A percentile compares a stretch with the other conserved stretches of the same genome.
Conservation (phyloP, 345 rosid species). For the Sonneratia alba region DNA sequence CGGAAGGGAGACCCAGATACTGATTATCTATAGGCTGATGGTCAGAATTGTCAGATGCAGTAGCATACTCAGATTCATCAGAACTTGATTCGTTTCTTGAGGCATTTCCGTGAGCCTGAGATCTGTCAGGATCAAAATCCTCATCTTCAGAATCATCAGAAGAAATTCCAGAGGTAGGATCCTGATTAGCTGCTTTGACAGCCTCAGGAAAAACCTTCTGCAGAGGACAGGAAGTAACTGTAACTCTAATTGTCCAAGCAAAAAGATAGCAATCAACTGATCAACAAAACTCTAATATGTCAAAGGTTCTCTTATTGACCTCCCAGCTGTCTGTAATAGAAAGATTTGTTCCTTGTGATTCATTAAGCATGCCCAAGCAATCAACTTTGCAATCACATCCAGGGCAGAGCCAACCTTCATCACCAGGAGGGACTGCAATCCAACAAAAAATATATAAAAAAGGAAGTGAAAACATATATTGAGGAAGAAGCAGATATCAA, state of each 20-base stretch:
- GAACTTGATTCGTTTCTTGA: background rate
- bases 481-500: conserved; percentile 14
- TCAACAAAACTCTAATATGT: background rate
- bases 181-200: conserved; percentile 39
- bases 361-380: conserved; percentile 68
- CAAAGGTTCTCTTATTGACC: conserved; percentile 30
- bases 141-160: conserved; percentile 95
- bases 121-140: conserved; percentile 38
- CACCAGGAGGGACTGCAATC: conserved; percentile 81
- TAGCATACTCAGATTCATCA: conserved; percentile 6
- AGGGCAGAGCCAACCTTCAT: conserved; percentile 95
- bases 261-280: background rate
- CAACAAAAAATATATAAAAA: conserved; percentile 6
- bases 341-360: conserved; percentile 59
- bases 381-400: conserved; percentile 86
- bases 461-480: conserved; percentile 10
- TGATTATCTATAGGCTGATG: background rate
- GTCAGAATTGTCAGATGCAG: conserved; percentile 2
- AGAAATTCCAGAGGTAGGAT: conserved; percentile 33
- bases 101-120: background rate
- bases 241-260: background rate
- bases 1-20: conserved; percentile 2
- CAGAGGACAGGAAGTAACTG: conserved; percentile 13
- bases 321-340: conserved; percentile 66
- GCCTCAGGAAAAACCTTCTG: conserved; percentile 95